Conservation (phyloP, 2,329 filamentous ascomycete species). For the Xylariaceae sp. region DNA sequence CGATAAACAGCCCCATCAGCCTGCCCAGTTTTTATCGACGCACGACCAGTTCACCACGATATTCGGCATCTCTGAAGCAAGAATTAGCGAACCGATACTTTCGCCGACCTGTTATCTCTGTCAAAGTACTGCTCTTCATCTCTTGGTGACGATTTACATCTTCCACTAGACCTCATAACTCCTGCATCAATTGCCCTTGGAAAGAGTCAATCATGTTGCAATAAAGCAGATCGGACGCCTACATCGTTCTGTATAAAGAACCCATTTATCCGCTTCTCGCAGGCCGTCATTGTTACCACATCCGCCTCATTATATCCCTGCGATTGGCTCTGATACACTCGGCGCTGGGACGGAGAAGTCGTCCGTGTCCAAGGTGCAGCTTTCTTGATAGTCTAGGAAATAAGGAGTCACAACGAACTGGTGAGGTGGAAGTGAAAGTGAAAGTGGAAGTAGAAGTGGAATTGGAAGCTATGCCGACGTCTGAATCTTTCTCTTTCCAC, state of each 20-base stretch:
- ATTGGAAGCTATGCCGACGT: slow-evolving; percentile 33
- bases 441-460: slow-evolving; percentile 3
- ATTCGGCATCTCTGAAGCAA: slow-evolving; percentile 15
- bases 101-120: slow-evolving; percentile 12
- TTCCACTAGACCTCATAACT: not conserved
- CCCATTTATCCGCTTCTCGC: not conserved
- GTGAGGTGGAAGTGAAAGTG: not conserved
- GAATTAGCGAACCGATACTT: slow-evolving; percentile 21
- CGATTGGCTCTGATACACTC: not conserved
- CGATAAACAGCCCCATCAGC: slow-evolving; percentile 11
- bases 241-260: slow-evolving; percentile 12
- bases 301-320: not conserved
- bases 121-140: slow-evolving; percentile 7
- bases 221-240: slow-evolving; percentile 23
- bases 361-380: not conserved
- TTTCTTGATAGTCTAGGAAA: too few relatives aligned
- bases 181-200: slow-evolving; percentile 23
- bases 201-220: slow-evolving; percentile 29
- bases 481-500: slow-evolving; percentile 32
- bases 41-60: not conserved
- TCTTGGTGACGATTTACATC: slow-evolving; percentile 9
- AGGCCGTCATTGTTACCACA: not conserved
- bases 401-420: not conserved
- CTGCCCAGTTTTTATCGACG: slow-evolving; percentile 34
- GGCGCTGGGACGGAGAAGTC: not conserved